phyloP scores from a whole-genome alignment of 805 yeast genomes.

The Candida chilensis region DNA sequence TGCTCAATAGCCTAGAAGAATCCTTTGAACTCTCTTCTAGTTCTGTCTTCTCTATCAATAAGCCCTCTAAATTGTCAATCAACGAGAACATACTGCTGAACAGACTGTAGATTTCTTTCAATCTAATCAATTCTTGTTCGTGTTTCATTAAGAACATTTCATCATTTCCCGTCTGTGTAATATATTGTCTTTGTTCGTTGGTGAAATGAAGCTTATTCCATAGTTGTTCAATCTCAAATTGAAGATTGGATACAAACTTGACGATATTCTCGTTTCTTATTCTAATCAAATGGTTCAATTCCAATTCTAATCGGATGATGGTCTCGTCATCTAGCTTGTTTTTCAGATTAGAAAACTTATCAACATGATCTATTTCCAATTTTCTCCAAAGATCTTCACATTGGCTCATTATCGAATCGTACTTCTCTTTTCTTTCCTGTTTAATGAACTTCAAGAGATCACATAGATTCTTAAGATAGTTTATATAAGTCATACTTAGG shows the following conservation, averaged over 20 bases:
- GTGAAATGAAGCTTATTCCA: constrained; percentile 61
- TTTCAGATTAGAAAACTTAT: constrained; percentile 30
- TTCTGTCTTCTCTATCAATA: constrained; percentile 50
- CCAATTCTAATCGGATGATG: constrained; percentile 41
- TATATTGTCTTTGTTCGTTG: constrained; percentile 35
- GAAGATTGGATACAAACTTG: constrained; percentile 54
- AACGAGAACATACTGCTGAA: constrained; percentile 47
- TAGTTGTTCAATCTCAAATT: constrained; percentile 45
- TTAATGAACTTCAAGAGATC: constrained; percentile 18
- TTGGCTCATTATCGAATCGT: constrained; percentile 17
- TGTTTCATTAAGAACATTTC: constrained; percentile 45
- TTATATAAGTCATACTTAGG: constrained; percentile 20
- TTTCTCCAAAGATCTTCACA: constrained; percentile 35
- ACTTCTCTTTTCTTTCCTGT: constrained; percentile 23
- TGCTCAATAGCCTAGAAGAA: constrained; percentile 66
- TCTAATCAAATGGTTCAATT: constrained; percentile 45
- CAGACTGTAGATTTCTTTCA: constrained; percentile 39
- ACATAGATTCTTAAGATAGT: constrained; percentile 17
- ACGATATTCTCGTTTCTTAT: constrained; percentile 60
- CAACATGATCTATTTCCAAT: constrained; percentile 25
- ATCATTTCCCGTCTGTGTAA: constrained; percentile 31
- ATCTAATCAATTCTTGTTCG: constrained; percentile 47
- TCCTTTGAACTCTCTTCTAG: constrained; percentile 69
- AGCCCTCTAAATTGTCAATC: constrained; percentile 44
- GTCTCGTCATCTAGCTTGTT: constrained; percentile 35